Conservation (phyloP, 2,329 filamentous ascomycete genomes). For the Epichloe uncinata region DNA sequence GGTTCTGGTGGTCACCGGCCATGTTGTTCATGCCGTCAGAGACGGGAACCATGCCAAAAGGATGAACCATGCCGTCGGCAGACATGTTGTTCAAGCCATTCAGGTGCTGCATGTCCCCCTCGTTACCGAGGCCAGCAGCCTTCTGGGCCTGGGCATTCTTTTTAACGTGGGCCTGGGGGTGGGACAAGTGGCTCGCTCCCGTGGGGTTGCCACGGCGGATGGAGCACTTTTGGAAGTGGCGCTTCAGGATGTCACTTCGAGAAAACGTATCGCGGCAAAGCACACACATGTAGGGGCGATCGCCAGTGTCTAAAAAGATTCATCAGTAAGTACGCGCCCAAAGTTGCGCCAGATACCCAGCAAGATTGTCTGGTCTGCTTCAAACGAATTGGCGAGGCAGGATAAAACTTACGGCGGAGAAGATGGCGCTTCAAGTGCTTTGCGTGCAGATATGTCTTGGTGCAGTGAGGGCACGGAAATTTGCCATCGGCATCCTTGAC, state of each 20-base stretch:
- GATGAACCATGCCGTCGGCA: slow-evolving; percentile 42
- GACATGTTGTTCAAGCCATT: slow-evolving; percentile 47
- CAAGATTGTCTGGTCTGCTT: not conserved
- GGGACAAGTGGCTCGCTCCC: slow-evolving; percentile 84
- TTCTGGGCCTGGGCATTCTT: slow-evolving; percentile 54
- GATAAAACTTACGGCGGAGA: slow-evolving; percentile 67
- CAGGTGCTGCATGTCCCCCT: slow-evolving; percentile 45
- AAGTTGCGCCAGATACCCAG: slow-evolving; percentile 13
- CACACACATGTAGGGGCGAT: slow-evolving; percentile 96
- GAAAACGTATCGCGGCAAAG: slow-evolving; percentile 97
- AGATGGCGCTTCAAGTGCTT: slow-evolving; percentile 97
- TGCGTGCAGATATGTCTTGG: slow-evolving; percentile 92
- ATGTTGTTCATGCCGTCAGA: slow-evolving; percentile 46
- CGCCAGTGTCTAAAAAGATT: slow-evolving; percentile 67
- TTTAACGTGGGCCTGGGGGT: slow-evolving; percentile 80
- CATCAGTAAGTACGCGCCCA: slow-evolving; percentile 14
- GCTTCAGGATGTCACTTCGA: slow-evolving; percentile 93
- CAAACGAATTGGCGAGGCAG: not conserved
- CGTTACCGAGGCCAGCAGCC: slow-evolving; percentile 35
- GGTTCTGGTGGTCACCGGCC: slow-evolving; percentile 41
- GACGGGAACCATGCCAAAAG: slow-evolving; percentile 43
- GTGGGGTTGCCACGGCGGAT: slow-evolving; percentile 92
- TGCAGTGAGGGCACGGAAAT: slow-evolving; percentile 95
- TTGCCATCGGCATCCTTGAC: slow-evolving; percentile 96
- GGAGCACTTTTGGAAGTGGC: slow-evolving; percentile 98